Conservation (phyloP, 768 basidiomycete species). For the Tricholoma bakamatsutake region DNA sequence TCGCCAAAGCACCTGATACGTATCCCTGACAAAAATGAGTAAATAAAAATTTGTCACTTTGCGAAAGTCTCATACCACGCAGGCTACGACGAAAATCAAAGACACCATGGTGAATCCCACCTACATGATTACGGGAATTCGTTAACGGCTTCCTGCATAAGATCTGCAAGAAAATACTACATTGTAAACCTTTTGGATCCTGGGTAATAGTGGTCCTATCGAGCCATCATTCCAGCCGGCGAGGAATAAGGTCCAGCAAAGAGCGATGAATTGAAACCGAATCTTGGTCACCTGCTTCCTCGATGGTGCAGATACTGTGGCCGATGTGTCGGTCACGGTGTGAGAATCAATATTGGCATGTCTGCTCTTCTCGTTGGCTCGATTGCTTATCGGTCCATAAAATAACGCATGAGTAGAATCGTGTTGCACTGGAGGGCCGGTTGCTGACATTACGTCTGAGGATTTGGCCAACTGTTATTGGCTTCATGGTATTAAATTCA, state of each 20-base stretch:
- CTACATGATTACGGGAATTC: conserved; percentile 17
- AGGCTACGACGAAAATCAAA: conserved; percentile 47
- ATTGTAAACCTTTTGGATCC: conserved; percentile 53
- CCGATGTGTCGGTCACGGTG: neutral
- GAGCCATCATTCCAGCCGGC: conserved; percentile 78
- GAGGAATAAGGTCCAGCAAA: conserved; percentile 54
- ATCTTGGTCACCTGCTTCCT: conserved; percentile 18
- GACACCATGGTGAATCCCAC: conserved; percentile 49
- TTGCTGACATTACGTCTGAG: neutral
- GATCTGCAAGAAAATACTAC: conserved; percentile 35
- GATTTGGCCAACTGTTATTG: no score
- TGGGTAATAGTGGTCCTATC: conserved; percentile 70
- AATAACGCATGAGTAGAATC: neutral
- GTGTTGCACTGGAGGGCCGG: neutral
- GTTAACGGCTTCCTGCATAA: neutral
- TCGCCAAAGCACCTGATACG: conserved; percentile 23
- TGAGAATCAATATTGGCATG: neutral
- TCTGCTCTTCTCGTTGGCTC: neutral
- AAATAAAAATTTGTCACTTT: neutral
- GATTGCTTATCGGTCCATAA: neutral
- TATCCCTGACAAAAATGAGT: conserved; percentile 17
- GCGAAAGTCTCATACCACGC: conserved; percentile 25
- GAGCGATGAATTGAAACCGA: conserved; percentile 44
- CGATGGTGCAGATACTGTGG: conserved; percentile 8
- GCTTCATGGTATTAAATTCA: no score